phyloP scores from a whole-genome alignment of 352 stramenopile genomes.

The Pythium periplocum region DNA sequence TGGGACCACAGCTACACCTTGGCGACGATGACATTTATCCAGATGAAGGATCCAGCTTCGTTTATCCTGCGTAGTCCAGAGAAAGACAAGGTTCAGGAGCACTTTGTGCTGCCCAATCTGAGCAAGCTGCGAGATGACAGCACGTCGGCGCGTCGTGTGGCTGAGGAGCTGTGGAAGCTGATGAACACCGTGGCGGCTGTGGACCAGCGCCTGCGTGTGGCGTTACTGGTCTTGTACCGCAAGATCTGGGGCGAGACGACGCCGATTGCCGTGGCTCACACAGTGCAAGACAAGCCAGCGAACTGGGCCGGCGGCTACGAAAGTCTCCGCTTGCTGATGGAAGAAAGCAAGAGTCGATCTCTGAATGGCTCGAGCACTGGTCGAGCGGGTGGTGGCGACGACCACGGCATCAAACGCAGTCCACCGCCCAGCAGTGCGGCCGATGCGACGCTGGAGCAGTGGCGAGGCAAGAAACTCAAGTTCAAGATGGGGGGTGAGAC shows the following conservation, averaged over 20 bases:
- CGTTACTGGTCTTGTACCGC: slow-evolving; percentile 70
- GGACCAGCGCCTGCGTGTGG: slow-evolving; percentile 72
- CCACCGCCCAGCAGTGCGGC: slow-evolving; percentile 17
- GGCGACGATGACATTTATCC: slow-evolving; percentile 62
- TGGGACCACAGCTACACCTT: slow-evolving; percentile 83
- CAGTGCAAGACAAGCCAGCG: slow-evolving; percentile 68
- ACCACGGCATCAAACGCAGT: slow-evolving; percentile 16
- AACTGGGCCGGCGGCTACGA: slow-evolving; percentile 82
- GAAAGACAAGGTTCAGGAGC: slow-evolving; percentile 58
- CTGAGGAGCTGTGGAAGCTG: slow-evolving; percentile 64
- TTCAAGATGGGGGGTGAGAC: slow-evolving; percentile 75
- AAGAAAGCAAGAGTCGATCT: slow-evolving; percentile 70
- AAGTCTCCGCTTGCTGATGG: slow-evolving; percentile 77
- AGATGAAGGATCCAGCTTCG: slow-evolving; percentile 70
- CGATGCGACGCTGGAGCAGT: slow-evolving; percentile 55
- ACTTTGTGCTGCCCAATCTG: slow-evolving; percentile 58
- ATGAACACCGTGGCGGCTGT: slow-evolving; percentile 60
- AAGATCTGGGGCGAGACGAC: slow-evolving; percentile 82
- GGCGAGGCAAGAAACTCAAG: slow-evolving; percentile 85
- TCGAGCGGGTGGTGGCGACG: slow-evolving; percentile 1
- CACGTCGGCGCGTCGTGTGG: slow-evolving; percentile 54
- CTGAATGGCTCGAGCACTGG: slow-evolving; percentile 17
- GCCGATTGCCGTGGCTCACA: slow-evolving; percentile 72
- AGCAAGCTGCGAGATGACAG: slow-evolving; percentile 72
- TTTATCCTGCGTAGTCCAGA: slow-evolving; percentile 75